These are phyloP conservation scores for Saturnispora mendoncae DNA, from an alignment of 805 yeast genomes.

Conservation along the genomic window DNA sequence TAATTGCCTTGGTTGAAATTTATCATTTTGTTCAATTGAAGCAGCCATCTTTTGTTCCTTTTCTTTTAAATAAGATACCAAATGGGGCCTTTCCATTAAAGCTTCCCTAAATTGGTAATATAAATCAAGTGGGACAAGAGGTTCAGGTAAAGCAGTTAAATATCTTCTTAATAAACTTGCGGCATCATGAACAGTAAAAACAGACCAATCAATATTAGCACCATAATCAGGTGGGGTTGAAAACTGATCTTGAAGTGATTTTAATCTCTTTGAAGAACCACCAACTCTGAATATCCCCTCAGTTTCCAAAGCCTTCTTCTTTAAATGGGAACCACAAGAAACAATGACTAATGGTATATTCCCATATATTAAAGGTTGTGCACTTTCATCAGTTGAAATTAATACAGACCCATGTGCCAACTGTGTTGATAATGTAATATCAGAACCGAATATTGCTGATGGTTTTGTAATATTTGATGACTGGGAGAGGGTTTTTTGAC, in stretches of 20 bases:
- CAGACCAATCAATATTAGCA: conserved; percentile 80
- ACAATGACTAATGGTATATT: conserved; percentile 91
- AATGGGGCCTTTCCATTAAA: conserved; percentile 52
- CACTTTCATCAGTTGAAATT: conserved; percentile 30
- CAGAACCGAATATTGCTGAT: conserved; percentile 65
- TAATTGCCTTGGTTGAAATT: conserved; percentile 30
- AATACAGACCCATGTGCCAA: conserved; percentile 73
- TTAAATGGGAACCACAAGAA: conserved; percentile 81
- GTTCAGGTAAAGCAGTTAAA: conserved; percentile 84
- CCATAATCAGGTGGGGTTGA: conserved; percentile 89
- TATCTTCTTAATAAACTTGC: conserved; percentile 83
- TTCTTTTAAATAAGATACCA: conserved; percentile 56
- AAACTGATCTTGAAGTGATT: conserved; percentile 75
- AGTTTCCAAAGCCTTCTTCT: conserved; percentile 64
- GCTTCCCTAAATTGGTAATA: conserved; percentile 79
- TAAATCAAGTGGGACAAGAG: conserved; percentile 68
- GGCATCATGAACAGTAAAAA: conserved; percentile 93
- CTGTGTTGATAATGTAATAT: conserved; percentile 58
- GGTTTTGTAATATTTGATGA: conserved; percentile 6
- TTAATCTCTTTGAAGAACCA: conserved; percentile 82
- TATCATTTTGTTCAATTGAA: conserved; percentile 36
- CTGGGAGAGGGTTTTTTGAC: conserved; percentile 38
- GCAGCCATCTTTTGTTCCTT: conserved; percentile 29
- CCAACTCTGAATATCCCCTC: conserved; percentile 93
- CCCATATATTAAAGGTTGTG: conserved; percentile 55